Evolutionary conservation across 495 filamentous ascomycete species (phyloP), one percentile per base, ranked within the genome.

Genomic region (Tuber melanosporum): DNA sequence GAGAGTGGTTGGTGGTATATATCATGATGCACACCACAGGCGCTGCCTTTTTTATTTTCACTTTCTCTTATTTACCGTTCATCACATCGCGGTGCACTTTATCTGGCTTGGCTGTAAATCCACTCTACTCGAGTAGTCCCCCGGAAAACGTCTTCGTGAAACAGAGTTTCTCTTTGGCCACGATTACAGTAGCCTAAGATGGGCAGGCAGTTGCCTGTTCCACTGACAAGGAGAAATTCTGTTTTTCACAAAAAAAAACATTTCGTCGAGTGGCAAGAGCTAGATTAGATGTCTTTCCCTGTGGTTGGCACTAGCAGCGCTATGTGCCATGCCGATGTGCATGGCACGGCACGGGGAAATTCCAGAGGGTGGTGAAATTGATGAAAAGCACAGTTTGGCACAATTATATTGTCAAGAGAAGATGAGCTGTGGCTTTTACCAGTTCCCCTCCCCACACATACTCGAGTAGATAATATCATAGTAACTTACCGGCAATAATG

Each of bases 1-100:
- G 32, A 19, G 5, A 47, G 72, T 69, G 46, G 19, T 62, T 26
- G 57, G 14, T 36, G 6, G 57, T 32, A 66, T 32, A 66, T 72
- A 72, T 44, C 62, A 42, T 62, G 70, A 71, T 76, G 32, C 47
- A 70, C 42, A 72, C 32, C 32, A 66, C 46, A 79, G 73, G 78
- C 69, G 71, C 70, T 80, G 70, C 57, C 32, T 66, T 47, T 73
- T 57, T 45, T 76, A 70, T 20, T 72, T 20, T 42, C 70, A 42
- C 52, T 70, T 43, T 62, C 39, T 76, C 39, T 73, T 62, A 43
- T 36, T 4, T 36, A 26, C 32, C 14, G 3, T 15, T 14, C 14
- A 36, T 26, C 15, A 10, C 15, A 17, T 17, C 6, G 1, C 14
- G 26, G 12, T 32, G 4, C 26, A 36, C 14, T 62, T 32, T 9